phyloP scores from a whole-genome alignment of 176 grass and related monocot genomes.

The Elaeis guineensis region DNA sequence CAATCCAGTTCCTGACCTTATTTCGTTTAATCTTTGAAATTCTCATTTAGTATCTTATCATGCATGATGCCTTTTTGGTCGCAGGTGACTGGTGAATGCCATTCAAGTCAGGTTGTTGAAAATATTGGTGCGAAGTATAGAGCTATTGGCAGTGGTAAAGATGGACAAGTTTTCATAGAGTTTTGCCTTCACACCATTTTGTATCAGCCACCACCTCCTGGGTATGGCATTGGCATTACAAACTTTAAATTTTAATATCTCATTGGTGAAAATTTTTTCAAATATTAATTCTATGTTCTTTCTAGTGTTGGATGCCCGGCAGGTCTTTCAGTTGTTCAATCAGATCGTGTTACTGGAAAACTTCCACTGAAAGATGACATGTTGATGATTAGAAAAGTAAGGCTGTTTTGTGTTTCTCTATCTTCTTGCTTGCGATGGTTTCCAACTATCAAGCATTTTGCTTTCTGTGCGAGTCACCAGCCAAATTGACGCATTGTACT shows the following conservation, averaged over 20 bases:
- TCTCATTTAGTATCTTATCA: no score
- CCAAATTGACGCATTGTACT: no score
- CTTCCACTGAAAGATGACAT: conserved; percentile 60
- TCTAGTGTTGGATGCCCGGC: conserved; percentile 58
- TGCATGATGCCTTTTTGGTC: conserved; percentile 9
- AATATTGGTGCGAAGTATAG: conserved; percentile 52
- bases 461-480: no score
- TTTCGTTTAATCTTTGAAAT: no score
- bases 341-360: conserved; percentile 77
- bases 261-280: no score
- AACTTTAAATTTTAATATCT: conserved; percentile 3
- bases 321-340: conserved; percentile 68
- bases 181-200: conserved; percentile 80
- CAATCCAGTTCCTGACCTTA: no score
- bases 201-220: conserved; percentile 60
- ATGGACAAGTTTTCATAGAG: conserved; percentile 60
- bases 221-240: conserved; percentile 39
- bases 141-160: conserved; percentile 46
- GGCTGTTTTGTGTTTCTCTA: not conserved
- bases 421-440: no score
- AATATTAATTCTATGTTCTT: not conserved
- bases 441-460: no score
- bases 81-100: conserved; percentile 78
- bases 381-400: conserved; percentile 71
- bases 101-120: conserved; percentile 53